Evolutionary conservation across 148 eudicot genomes (phyloP).

Genomic region (Heliosperma pusillum): DNA sequence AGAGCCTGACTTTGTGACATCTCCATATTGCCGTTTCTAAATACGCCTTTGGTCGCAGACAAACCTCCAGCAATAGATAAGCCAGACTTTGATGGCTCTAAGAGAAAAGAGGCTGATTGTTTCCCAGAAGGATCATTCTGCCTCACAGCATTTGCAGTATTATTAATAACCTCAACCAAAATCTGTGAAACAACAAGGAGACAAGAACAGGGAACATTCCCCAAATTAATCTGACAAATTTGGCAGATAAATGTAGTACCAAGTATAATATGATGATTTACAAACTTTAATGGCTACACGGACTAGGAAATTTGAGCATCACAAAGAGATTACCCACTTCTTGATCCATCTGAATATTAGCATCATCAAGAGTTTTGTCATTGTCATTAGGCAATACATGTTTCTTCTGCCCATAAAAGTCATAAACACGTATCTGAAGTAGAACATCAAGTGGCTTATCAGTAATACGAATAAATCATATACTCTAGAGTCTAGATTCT

Average conservation of each 20-base stretch:
- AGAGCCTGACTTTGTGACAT: conserved; percentile 44
- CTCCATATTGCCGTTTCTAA: conserved; percentile 55
- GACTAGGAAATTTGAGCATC: neutral
- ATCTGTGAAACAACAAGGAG: conserved; percentile 42
- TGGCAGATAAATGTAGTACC: neutral
- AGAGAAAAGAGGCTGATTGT: conserved; percentile 41
- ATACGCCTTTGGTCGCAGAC: conserved; percentile 66
- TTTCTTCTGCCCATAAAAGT: conserved; percentile 70
- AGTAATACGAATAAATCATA: conserved; percentile 1
- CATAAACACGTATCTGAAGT: conserved; percentile 74
- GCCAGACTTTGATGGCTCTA: conserved; percentile 69
- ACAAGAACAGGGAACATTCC: neutral
- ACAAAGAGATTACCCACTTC: conserved; percentile 57
- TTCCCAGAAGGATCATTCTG: conserved; percentile 56
- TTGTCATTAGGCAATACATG: conserved; percentile 78
- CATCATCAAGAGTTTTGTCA: conserved; percentile 90
- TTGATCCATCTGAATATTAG: conserved; percentile 94
- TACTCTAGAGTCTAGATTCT: conserved; percentile 1
- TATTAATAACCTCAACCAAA: conserved; percentile 70
- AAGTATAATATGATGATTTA: neutral
- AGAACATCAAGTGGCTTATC: conserved; percentile 3
- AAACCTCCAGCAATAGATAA: conserved; percentile 72
- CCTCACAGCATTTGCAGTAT: conserved; percentile 26
- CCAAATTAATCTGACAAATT: neutral
- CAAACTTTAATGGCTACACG: neutral